Conservation (phyloP, 805 yeast genomes). For the Nakazawaea populi region DNA sequence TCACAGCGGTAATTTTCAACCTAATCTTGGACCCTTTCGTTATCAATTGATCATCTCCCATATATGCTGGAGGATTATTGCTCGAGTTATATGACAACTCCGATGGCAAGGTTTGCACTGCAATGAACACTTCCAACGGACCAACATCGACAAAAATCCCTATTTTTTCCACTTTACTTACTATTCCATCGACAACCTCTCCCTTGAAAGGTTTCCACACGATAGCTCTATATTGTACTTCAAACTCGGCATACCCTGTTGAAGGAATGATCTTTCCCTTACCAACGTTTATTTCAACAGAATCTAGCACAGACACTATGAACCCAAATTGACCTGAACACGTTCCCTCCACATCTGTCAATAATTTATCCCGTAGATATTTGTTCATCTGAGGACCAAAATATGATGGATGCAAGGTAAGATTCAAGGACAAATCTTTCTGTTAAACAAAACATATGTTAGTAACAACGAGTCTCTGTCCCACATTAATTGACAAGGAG, state of each 20-base stretch:
- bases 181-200: conserved; percentile 96
- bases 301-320: conserved; percentile 91
- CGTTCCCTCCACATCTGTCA: conserved; percentile 96
- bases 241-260: conserved; percentile 92
- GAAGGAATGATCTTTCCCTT: conserved; percentile 89
- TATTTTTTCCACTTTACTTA: conserved; percentile 87
- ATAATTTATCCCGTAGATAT: conserved; percentile 78
- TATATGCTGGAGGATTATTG: conserved; percentile 97
- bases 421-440: conserved; percentile 85
- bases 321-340: conserved; percentile 99
- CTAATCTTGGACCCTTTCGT: conserved; percentile 93
- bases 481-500: not conserved
- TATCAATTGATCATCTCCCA: conserved; percentile 89
- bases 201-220: conserved; percentile 99
- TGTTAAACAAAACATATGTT: conserved; percentile 12
- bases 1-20: conserved; percentile 92
- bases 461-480: too few species aligned
- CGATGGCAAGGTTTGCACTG: conserved; percentile 90
- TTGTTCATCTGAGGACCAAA: conserved; percentile 98
- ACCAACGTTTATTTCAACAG: conserved; percentile 92
- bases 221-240: conserved; percentile 91
- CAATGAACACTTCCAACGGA: conserved; percentile 89
- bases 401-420: conserved; percentile 94
- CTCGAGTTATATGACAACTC: conserved; percentile 93
- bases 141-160: conserved; percentile 99